Evolutionary conservation across 352 stramenopile genomes (phyloP), one percentile per base, ranked within the genome.

Genomic region (Phytophthora macrochlamydospora): DNA sequence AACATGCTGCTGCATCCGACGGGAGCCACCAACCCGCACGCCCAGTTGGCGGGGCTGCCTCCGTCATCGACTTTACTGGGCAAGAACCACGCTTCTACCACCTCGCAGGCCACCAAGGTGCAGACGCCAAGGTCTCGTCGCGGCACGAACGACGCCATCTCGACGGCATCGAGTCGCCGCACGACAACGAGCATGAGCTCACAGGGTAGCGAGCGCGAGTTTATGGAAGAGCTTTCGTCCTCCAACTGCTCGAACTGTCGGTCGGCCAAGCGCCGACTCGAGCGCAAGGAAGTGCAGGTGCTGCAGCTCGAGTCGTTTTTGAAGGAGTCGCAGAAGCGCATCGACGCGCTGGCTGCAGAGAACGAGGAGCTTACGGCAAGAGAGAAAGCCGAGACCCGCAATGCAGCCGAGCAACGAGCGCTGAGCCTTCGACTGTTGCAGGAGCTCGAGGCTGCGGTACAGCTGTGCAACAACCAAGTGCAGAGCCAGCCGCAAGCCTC

Each of bases 311-410:
- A 93, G 70, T 76, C 76, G 8, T 90, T 91, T 50, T 60, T 91
- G 12, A 93, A 93, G 51, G 85, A 93, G 53, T 91, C 83, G 1
- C 85, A 91, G 73, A 90, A 90, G 48, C 78, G 82, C 24, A 88
- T 91, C 51, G 82, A 93, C 66, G 74, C 81, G 51, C 67, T 92
- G 18, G 48, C 71, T 5, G 65, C 83, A 2, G 83, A 91, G 57
- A 90, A 82, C 55, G 85, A 93, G 28, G 85, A 93, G 65, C 68
- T 93, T 2, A 33, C 78, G 7, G 62, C 83, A 35, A 76, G 85
- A 0, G 85, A 93, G 51, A 71, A 78, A 37, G 79, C 79, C 4
- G 85, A 93, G 62, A 91, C 83, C n/a, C 66, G 75, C 46, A 87
- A 91, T 49, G 83, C 78, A 3, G 69, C 32, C 0, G 69, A 83